A percentile compares a stretch with the other conserved stretches of the same genome.
Conservation (phyloP, 805 yeast species). For the Candida corydali region DNA sequence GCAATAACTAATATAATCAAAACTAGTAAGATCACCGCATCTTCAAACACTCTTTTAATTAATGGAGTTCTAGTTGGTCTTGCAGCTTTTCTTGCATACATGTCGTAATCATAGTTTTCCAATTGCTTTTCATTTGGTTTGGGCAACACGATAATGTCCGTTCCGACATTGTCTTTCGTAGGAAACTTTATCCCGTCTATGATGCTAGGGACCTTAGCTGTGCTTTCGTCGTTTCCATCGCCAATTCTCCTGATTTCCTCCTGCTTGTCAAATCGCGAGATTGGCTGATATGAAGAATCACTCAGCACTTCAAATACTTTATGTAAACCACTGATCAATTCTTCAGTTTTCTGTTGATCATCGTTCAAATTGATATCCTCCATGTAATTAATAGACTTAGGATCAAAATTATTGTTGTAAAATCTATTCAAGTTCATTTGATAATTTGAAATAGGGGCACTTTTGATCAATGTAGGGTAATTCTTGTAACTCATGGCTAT, state of each 20-base stretch:
- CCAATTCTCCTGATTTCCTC: conserved; percentile 20
- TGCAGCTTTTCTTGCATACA: neutral
- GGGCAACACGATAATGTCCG: conserved; percentile 12
- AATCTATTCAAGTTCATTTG: conserved; percentile 30
- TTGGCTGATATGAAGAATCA: conserved; percentile 34
- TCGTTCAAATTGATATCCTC: conserved; percentile 15
- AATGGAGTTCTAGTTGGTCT: conserved; percentile 1
- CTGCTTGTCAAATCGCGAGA: conserved; percentile 23
- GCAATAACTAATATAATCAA: conserved; percentile 31
- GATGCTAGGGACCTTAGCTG: conserved; percentile 18
- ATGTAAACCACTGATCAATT: conserved; percentile 34
- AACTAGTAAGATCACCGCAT: conserved; percentile 42
- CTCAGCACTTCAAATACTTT: conserved; percentile 23
- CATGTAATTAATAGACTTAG: conserved; percentile 11
- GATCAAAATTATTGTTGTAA: conserved; percentile 9
- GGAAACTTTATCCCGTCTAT: conserved; percentile 37
- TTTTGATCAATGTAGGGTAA: conserved; percentile 77
- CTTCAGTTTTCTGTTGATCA: conserved; percentile 19
- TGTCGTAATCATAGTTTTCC: neutral
- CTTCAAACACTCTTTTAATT: conserved; percentile 39
- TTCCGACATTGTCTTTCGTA: conserved; percentile 5
- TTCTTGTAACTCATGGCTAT: conserved; percentile 75
- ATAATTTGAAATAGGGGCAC: conserved; percentile 74
- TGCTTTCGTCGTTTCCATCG: conserved; percentile 15
- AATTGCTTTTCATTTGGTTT: neutral